Evolutionary conservation across 805 yeast genomes (phyloP).

Genomic region (Candida ficus): DNA sequence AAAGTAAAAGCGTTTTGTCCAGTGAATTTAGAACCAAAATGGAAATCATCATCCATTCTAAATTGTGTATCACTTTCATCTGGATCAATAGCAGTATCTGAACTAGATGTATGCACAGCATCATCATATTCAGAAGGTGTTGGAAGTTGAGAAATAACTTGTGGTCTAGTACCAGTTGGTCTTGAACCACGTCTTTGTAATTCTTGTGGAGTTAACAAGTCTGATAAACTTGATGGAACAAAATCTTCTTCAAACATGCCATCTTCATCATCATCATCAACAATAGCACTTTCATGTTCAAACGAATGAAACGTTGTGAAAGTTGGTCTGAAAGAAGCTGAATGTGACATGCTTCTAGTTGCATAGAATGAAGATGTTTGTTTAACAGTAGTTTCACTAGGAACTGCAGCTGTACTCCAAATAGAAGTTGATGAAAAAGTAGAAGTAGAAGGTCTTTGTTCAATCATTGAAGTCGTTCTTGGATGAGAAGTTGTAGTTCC

Average conservation of each 20-base stretch:
- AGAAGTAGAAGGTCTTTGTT: constrained; percentile 11
- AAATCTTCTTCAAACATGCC: constrained; percentile 61
- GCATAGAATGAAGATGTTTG: constrained; percentile 5
- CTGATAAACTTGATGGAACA: constrained; percentile 78
- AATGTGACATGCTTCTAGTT: constrained; percentile 18
- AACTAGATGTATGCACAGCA: neutral
- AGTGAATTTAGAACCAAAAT: neutral
- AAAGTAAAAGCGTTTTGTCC: too few relatives aligned
- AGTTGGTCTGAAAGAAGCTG: constrained; percentile 13
- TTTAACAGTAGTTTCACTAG: neutral
- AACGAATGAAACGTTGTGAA: neutral
- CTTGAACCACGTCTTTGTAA: constrained; percentile 64
- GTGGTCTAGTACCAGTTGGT: constrained; percentile 26
- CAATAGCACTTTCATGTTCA: constrained; percentile 24
- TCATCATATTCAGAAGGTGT: constrained; percentile 3
- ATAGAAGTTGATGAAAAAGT: constrained; percentile 15
- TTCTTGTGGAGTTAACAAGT: constrained; percentile 78
- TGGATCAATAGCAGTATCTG: constrained; percentile 9
- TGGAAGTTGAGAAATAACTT: neutral
- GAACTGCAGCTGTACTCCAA: constrained; percentile 14
- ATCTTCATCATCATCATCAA: constrained; percentile 31
- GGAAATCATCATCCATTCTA: constrained; percentile 30
- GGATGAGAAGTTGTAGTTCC: constrained; percentile 12
- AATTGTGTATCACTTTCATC: constrained; percentile 33
- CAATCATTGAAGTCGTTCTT: constrained; percentile 13